Evolutionary conservation across 208 protist species (phyloP), one percentile per base, ranked within the genome.

Genomic region (Trypanosoma theileri): DNA sequence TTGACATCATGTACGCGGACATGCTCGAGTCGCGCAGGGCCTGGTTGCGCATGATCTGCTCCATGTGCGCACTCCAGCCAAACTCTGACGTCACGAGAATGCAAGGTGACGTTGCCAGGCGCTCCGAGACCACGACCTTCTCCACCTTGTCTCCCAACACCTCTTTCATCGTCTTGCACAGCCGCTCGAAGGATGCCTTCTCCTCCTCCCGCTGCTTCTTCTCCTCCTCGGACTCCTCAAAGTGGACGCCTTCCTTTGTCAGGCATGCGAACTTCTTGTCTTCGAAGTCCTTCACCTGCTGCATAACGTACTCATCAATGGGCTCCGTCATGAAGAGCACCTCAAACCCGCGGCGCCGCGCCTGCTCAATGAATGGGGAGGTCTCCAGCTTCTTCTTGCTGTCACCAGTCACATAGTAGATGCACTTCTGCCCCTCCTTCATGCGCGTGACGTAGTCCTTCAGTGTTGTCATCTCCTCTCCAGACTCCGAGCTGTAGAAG

Each of bases 11-110:
- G 91, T 99, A 99, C 51, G 81, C 82, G 8, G 89, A 89, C 94
- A 99, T 98, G 69, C 87, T 91, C 31, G 81, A 91, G 78, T 99
- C 98, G 78, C 97, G 87, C 14, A 99, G 92, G 10, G 98, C 98
- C 90, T 99, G 98, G 67, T 98, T 97, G 81, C 99, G 99, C 98
- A 99, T 99, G 89, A 99, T 99, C 74, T 98, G 83, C 86, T 99
- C 96, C 98, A 99, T 99, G 87, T 99, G 99, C 71, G 98, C 98
- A 28, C 96, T 98, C 98, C 98, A 99, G 64, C 98, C 98, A 77
- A 96, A 99, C 88, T 99, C 97, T 63, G 92, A 94, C 40, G 98
- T 99, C 55, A 99, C 98, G n/a, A 99, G 86, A 71, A 89, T 85
- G 82, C 98, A 99, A 59, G 99, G 99, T 48, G 98, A 98, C 46